Conservation (phyloP, 2,329 filamentous ascomycete species). For the Colletotrichum caudatum region DNA sequence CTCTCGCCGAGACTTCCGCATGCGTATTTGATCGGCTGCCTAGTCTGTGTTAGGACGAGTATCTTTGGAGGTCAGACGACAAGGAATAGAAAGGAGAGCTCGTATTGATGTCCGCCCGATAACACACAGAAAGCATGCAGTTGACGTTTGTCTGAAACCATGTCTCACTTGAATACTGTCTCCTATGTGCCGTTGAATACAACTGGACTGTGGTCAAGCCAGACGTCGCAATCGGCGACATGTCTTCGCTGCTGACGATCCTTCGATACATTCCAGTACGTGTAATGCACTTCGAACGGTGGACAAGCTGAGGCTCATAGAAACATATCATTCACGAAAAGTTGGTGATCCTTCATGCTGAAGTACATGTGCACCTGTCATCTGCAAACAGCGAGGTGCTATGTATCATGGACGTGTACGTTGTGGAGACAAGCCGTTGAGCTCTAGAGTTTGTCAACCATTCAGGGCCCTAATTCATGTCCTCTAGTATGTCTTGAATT, state of each 20-base stretch:
- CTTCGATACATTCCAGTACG: neutral
- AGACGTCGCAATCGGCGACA: neutral
- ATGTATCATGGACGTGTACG: neutral
- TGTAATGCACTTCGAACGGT: too few relatives aligned
- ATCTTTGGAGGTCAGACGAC: neutral
- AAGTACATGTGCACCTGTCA: neutral
- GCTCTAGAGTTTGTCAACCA: neutral
- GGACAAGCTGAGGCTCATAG: neutral
- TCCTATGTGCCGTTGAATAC: neutral
- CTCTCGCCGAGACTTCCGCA: neutral
- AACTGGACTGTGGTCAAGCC: neutral
- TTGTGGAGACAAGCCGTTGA: neutral
- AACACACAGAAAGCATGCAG: neutral
- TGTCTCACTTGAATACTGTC: conserved; percentile 20
- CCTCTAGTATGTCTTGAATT: neutral
- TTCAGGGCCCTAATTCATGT: neutral
- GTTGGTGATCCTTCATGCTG: neutral
- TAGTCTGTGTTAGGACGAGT: neutral
- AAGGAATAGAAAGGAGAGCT: conserved; percentile 1
- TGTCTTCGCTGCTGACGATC: neutral
- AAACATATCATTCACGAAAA: neutral
- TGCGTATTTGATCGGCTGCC: neutral
- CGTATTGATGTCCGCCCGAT: conserved; percentile 11
- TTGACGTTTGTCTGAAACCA: neutral
- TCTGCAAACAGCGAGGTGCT: neutral